Evolutionary conservation across 2,329 filamentous ascomycete genomes (phyloP).

Genomic region (Paracoccidioides brasiliensis): DNA sequence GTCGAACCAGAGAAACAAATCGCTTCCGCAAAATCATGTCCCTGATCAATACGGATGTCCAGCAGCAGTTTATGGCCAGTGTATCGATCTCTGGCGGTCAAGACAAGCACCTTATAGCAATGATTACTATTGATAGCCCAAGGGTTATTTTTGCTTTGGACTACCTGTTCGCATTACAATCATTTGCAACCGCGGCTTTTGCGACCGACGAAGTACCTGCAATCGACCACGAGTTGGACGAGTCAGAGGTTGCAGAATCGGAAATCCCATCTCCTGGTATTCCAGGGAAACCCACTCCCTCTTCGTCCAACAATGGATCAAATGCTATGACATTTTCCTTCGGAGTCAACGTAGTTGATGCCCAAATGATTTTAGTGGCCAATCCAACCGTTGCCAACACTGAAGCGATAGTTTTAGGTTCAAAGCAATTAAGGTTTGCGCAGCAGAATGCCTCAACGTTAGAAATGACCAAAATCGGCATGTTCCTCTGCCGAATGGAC

Average conservation of each 20-base stretch:
- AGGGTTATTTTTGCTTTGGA: slow-evolving; percentile 90
- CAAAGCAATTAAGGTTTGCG: slow-evolving; percentile 83
- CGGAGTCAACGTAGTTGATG: slow-evolving; percentile 86
- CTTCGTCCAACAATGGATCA: slow-evolving; percentile 17
- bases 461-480: slow-evolving; percentile 85
- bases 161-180: slow-evolving; percentile 81
- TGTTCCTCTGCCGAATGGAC: slow-evolving; percentile 99
- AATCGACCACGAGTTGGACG: slow-evolving; percentile 20
- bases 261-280: neutral
- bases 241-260: slow-evolving; percentile 15
- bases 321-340: slow-evolving; percentile 63
- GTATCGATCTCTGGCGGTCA: slow-evolving; percentile 79
- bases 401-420: slow-evolving; percentile 88
- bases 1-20: slow-evolving; percentile 74
- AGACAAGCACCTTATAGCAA: slow-evolving; percentile 70
- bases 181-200: slow-evolving; percentile 62
- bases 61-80: slow-evolving; percentile 95
- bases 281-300: neutral
- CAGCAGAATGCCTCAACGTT: slow-evolving; percentile 89
- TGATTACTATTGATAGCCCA: slow-evolving; percentile 89
- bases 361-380: slow-evolving; percentile 90
- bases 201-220: slow-evolving; percentile 38
- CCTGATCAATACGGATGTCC: slow-evolving; percentile 79
- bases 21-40: slow-evolving; percentile 99
- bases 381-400: slow-evolving; percentile 83